A percentile compares a stretch with the other conserved stretches of the same genome.
Evolutionary conservation across 768 basidiomycete genomes (phyloP).

Genomic region (Termitomyces sp.): DNA sequence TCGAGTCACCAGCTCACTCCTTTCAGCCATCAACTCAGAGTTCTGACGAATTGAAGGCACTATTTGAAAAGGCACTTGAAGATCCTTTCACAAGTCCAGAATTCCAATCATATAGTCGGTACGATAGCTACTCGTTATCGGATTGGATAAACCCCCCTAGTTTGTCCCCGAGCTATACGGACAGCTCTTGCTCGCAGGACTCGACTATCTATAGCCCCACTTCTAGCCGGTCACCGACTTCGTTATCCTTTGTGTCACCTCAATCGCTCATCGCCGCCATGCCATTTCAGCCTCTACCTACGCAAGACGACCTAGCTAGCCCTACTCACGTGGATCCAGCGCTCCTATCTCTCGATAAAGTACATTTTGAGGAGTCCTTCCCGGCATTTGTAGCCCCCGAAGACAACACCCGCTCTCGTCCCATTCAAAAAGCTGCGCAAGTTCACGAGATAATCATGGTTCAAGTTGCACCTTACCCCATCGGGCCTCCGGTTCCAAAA

Average conservation of each 20-base stretch:
- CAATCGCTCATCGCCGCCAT: not conserved
- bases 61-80: not conserved
- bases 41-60: not conserved
- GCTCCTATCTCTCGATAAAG: not conserved
- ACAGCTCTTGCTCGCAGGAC: conserved; percentile 1
- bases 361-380: not conserved
- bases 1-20: not conserved
- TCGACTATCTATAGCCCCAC: not conserved
- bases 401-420: not conserved
- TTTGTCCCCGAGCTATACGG: conserved; percentile 5
- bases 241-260: not conserved
- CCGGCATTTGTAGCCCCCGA: not conserved
- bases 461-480: conserved; percentile 1
- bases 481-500: not conserved
- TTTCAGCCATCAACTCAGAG: not conserved
- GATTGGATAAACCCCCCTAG: not conserved
- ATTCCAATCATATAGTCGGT: not conserved
- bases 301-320: not conserved
- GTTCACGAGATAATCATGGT: not conserved
- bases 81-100: not conserved
- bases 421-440: not conserved
- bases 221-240: not conserved
- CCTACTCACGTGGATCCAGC: not conserved
- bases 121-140: not conserved
- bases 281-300: not conserved